Base-by-base conservation (phyloP, 2,329 filamentous ascomycete species). In the Emmonsia crescens region DNA sequence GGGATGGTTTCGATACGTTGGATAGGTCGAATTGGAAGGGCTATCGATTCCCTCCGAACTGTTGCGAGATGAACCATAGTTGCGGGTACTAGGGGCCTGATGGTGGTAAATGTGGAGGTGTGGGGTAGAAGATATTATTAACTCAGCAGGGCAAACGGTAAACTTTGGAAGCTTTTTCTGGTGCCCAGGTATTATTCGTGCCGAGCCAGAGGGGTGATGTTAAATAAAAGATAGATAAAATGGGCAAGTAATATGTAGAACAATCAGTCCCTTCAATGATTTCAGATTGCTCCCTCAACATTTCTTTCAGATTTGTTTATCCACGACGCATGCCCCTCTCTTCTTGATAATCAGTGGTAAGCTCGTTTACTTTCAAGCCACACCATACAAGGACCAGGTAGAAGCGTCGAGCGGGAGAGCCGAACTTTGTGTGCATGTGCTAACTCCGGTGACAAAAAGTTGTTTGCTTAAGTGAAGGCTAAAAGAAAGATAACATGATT, bases 1-100 rank as follows among this genome's bases (percentile, higher is more conserved):
- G 75, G 69, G 62, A 83, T 68, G 33, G 78, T 77, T 31, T 80
- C 74, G 59, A 84, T 67, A 29, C 76, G 76, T 16, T 77, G 75
- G 38, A 76, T 60, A 5, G 63, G 67, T 42, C 75, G 64, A 48
- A 71, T 66, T 36, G 70, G 67, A n/a, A 73, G 59, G 63, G 78
- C 68, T 61, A 78, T 67, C 21, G 69, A 64, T 61, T 76, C 71
- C 36, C 71, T 73, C 61, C 73, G 71, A 59, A 78, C 72, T 44
- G 68, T 64, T 33, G 74, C 71, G 58, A 78, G 72, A 67, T 78
- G 75, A 48, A 77, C 75, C 76, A 78, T 78, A 33, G 14, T 59
- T 59, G 60, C 57, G 4, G 8, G 12, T 10, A 14, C 8, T 12
- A 36, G 40, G 16, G 40, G 24, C 4, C 33, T 55, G 2, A 46